Percentiles rank a stretch among this genome's conserved stretches.
Evolutionary conservation across 169 alveolate species (phyloP).

Genomic region (Plasmodium malariae): DNA sequence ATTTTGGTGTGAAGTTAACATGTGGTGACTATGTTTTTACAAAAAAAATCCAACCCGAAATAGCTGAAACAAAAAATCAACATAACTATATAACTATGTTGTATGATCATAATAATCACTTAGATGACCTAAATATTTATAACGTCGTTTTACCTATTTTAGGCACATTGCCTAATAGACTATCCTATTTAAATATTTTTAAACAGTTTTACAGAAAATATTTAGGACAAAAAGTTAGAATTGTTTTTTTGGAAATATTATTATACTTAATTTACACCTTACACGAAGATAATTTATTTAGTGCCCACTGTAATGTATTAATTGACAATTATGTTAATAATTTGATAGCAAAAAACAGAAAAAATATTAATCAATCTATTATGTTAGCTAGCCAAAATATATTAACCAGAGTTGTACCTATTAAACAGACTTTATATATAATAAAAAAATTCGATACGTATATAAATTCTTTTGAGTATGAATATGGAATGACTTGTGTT

Average conservation of each 20-base stretch:
- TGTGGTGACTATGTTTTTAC: conserved; percentile 62
- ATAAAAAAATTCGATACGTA: conserved; percentile 61
- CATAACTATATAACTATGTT: conserved; percentile 54
- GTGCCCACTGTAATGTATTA: background rate
- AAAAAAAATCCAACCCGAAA: conserved; percentile 35
- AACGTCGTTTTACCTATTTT: conserved; percentile 74
- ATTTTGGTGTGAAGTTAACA: conserved; percentile 34
- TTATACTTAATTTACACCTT: conserved; percentile 63
- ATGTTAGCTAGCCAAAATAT: conserved; percentile 32
- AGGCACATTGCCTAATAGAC: conserved; percentile 53
- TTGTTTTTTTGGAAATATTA: conserved; percentile 72
- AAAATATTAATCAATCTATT: conserved; percentile 20
- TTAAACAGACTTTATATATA: conserved; percentile 40
- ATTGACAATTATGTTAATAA: conserved; percentile 8
- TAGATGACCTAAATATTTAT: conserved; percentile 20
- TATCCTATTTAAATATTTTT: conserved; percentile 56
- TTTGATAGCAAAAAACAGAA: background rate
- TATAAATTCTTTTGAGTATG: conserved; percentile 75
- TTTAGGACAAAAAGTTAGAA: conserved; percentile 7
- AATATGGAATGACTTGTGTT: conserved; percentile 77
- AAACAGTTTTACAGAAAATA: conserved; percentile 45
- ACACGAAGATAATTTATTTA: conserved; percentile 55
- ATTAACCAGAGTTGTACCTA: conserved; percentile 27
- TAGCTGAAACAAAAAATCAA: conserved; percentile 39
- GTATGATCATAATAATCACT: background rate